Base-by-base conservation (phyloP, 352 stramenopile species). In the Globisporangium yorkense region DNA sequence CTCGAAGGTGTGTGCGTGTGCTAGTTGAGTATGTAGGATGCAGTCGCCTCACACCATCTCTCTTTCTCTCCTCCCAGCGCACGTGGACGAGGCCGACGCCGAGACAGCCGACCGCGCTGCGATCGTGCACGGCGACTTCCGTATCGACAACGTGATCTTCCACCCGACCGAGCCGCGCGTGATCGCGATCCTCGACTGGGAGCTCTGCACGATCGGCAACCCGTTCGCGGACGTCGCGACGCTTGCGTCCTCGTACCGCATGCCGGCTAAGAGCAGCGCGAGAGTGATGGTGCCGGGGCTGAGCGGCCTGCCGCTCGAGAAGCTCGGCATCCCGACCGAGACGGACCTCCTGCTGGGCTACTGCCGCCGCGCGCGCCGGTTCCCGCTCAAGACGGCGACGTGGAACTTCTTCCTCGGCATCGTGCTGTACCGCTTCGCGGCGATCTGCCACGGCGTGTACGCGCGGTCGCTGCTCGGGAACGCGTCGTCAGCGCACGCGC, bases 121-220 rank as follows among this genome's bases (percentile, higher is more conserved):
- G 44, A 80, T 96, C 48, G 83, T 95, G 7, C 87, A 96, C 61
- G 87, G 87, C 54, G 87, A 96, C 66, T 96, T 92, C 71, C 83
- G 81, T 44, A 79, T 96, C 27, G 87, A 95, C 64, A 96, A 96
- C 62, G 60, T 88, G 57, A 90, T 92, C 59, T 91, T 89, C 68
- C 84, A 95, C 65, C 80, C 84, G 16, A 94, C 84, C 15, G 79
- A 94, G 69, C 86, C 84, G 20, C 68, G 80, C 8, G 83, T 96
- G 21, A 24, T 94, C 9, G 87, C 84, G 8, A 84, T 96, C 45
- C 63, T 96, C 5, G 87, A 96, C 71, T 96, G 87, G 87, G 87
- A 96, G 58, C 64, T 96, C 21, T 89, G 78, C 60, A 96, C 87
- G 29, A 79, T 96, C 46, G 87, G 87, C 54, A 89, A 96, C 57